Percentiles rank a stretch among this genome's conserved stretches.
Evolutionary conservation across 2,329 filamentous ascomycete species (phyloP).

Genomic region (Malbranchea cinnamomea): DNA sequence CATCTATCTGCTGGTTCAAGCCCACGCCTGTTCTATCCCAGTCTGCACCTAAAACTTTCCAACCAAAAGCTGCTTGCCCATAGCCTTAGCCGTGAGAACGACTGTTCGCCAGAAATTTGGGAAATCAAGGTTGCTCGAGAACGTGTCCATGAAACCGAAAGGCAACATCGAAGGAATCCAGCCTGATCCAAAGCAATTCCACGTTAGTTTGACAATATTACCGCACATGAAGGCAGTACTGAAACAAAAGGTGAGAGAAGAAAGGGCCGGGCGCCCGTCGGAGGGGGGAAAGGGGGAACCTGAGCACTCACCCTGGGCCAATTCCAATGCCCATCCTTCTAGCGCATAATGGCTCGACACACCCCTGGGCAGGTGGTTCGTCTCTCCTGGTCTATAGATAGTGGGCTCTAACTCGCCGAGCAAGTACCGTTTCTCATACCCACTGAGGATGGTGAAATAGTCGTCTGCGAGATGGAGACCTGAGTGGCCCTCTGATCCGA

Average conservation of each 20-base stretch:
- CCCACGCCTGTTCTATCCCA: too few relatives aligned
- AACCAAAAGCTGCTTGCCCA: slow-evolving; percentile 54
- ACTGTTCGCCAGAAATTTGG: slow-evolving; percentile 73
- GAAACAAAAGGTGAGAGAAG: neutral
- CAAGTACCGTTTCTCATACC: slow-evolving; percentile 61
- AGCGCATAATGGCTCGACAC: slow-evolving; percentile 72
- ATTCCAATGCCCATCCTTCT: slow-evolving; percentile 70
- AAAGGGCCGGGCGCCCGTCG: neutral
- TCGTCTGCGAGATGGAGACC: slow-evolving; percentile 85
- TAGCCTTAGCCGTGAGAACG: slow-evolving; percentile 58
- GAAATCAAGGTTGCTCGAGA: slow-evolving; percentile 70
- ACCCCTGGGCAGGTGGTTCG: slow-evolving; percentile 59
- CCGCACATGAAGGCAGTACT: slow-evolving; percentile 21
- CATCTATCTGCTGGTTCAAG: too few relatives aligned
- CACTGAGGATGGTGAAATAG: slow-evolving; percentile 81
- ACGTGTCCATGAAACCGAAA: slow-evolving; percentile 72
- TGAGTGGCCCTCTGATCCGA: slow-evolving; percentile 77
- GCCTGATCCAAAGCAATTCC: slow-evolving; percentile 27
- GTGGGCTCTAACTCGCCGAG: slow-evolving; percentile 53
- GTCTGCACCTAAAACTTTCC: slow-evolving; percentile 47
- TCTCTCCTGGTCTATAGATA: slow-evolving; percentile 51
- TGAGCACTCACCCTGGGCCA: slow-evolving; percentile 40
- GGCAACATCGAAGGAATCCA: slow-evolving; percentile 91
- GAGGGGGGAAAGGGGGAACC: neutral
- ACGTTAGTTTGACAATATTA: slow-evolving; percentile 27